Base-by-base conservation (phyloP, 2,329 filamentous ascomycete species). In the Sarocladium strictum region DNA sequence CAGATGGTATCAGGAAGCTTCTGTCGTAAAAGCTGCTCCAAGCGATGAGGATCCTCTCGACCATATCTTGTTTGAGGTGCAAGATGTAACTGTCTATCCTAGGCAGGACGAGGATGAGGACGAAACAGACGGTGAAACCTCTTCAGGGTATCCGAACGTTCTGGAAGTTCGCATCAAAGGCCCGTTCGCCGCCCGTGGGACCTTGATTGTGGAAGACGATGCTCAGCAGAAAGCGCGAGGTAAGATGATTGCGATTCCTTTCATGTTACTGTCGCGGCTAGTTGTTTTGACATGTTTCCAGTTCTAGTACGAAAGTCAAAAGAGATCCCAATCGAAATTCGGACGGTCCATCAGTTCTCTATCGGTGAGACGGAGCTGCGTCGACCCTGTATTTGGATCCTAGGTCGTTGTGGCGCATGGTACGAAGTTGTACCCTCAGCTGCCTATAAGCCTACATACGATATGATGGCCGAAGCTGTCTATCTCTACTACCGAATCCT, bases 341-440 rank as follows among this genome's bases (percentile, higher is more conserved):
- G 72, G 17, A n/a, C 69, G 75, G 32, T 75, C 73, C 23, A 58
- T 60, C 2, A 62, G 64, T 29, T 83, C 61, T 80, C 83, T 12
- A 81, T 86, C 29, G 79, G 79, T 47, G 69, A 72, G 41, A 69
- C 70, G 24, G 64, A 72, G 14, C 76, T 80, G 52, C 76, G 76
- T 0, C 72, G 75, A 17, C 75, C 80, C 3, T 73, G 80, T n/a
- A 72, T 88, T 27, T 90, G 87, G 87, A 83, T 85, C 1, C 63
- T 58, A 14, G 73, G 76, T 27, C 84, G 84, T 35, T 66, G 73
- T 54, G 78, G 83, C 12, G 86, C 85, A 43, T 90, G 86, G 85
- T 89, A 83, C 64, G 80, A 85, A 62, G 76, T 90, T 40, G 72
- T 72, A 29, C 85, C 87, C 1, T 72, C 79, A n/a, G 63, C 72